phyloP scores from a whole-genome alignment of 2,329 filamentous ascomycete species.

The Ceratocystis lukuohia region DNA sequence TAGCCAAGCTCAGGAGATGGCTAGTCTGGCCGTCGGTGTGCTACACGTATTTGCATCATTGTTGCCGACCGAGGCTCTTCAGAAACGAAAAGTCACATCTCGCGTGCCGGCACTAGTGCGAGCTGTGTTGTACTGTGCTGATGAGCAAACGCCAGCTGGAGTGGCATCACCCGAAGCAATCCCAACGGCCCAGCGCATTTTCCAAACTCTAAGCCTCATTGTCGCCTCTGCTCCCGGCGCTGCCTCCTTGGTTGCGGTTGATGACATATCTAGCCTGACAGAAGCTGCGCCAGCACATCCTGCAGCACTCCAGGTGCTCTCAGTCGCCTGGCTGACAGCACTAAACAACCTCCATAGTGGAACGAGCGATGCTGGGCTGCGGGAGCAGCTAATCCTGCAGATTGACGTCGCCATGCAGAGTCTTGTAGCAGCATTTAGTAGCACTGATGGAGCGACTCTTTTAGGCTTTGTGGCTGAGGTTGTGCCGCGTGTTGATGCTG shows the following conservation, averaged over 20 bases:
- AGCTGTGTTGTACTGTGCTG: constrained; percentile 33
- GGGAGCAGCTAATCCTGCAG: constrained; percentile 26
- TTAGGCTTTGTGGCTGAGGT: constrained; percentile 43
- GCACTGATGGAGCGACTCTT: constrained; percentile 47
- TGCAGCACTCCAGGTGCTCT: constrained; percentile 41
- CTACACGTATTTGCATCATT: constrained; percentile 48
- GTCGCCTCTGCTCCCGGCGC: constrained; percentile 41
- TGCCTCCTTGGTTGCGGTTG: constrained; percentile 33
- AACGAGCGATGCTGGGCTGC: neutral
- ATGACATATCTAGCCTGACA: constrained; percentile 42
- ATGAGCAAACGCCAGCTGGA: neutral
- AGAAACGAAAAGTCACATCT: constrained; percentile 35
- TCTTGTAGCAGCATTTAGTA: constrained; percentile 41
- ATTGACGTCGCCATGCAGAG: constrained; percentile 36
- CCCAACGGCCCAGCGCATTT: neutral
- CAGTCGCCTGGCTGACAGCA: constrained; percentile 43
- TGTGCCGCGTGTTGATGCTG: constrained; percentile 35
- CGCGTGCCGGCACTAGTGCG: constrained; percentile 42
- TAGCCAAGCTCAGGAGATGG: constrained; percentile 37
- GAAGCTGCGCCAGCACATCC: constrained; percentile 43
- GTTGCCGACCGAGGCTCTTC: constrained; percentile 36
- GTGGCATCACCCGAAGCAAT: neutral
- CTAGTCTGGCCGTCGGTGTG: constrained; percentile 49
- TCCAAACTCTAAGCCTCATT: constrained; percentile 42
- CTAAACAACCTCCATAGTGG: constrained; percentile 23